Evolutionary conservation across 1,284 basidiomycete species (phyloP), one percentile per base, ranked within the genome.

Genomic region (Marasmius oreades): DNA sequence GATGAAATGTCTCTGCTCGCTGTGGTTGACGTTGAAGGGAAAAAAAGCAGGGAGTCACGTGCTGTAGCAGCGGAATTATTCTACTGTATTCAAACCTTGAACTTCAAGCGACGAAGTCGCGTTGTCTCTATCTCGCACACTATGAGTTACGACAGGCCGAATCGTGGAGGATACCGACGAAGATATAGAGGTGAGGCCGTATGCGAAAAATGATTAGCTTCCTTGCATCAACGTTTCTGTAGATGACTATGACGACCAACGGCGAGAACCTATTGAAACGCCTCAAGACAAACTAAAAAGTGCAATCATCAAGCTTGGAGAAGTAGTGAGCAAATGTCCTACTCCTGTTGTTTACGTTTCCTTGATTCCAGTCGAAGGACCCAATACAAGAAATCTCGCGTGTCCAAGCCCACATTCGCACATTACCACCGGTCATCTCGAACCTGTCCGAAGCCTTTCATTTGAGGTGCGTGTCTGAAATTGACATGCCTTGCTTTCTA

Each of bases 391-490:
- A 93, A 65, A 68, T 93, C 10, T 79, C 84, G 42, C 80, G 80
- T 16, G 73, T 90, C 1, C 83, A 88, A 51, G 77, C 79, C 58
- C 80, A 86, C 55, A 81, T 90, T 52, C 82, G 83, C 53, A 79
- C 83, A 57, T 76, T 84, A 1, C 78, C 81, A 12, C 70, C 78
- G 26, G 84, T 79, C 52, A 76, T 92, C 10, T 71, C 86, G 42
- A 74, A 76, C n/a, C 71, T 90, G 26, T 81, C 88, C 0, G 90
- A 92, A 63, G 88, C 85, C 5, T 83, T 94, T 69, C 83, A 89
- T 55, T 77, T 88, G 70, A 88, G 82, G 92, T 91, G 63, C 45
- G 75, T 73, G 31, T 28, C 34, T 20, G 28, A 23, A 37, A 46
- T 50, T 46, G 44, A 39, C 16, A 47, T 45, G 28, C 16, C 20